These are phyloP conservation scores for Solanum bulbocastanum DNA, from an alignment of 257 asterid genomes.

Conservation along the genomic window DNA sequence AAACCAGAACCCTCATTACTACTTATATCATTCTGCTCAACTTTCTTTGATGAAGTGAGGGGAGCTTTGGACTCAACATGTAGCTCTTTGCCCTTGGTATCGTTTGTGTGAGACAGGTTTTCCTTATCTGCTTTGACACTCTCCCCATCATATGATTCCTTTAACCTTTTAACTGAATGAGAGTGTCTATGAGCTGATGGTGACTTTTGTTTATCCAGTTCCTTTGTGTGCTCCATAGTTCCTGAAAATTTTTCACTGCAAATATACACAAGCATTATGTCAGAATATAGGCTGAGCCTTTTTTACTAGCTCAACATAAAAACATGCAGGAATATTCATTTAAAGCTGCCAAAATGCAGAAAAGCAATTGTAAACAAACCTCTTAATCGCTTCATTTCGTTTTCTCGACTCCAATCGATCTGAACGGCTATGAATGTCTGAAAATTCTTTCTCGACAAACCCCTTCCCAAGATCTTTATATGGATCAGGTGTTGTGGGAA, in stretches of 20 bases:
- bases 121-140: constrained; percentile 26
- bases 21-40: constrained; percentile 26
- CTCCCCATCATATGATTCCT: constrained; percentile 28
- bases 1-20: constrained; percentile 35
- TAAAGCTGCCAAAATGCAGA: background rate
- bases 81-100: constrained; percentile 19
- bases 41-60: constrained; percentile 30
- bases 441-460: constrained; percentile 1
- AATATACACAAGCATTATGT: background rate
- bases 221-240: constrained; percentile 26
- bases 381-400: constrained; percentile 23
- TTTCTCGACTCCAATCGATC: constrained; percentile 27
- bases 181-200: constrained; percentile 19
- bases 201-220: constrained; percentile 22
- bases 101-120: constrained; percentile 17
- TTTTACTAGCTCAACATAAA: background rate
- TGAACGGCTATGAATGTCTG: constrained; percentile 18
- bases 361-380: constrained; percentile 24
- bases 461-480: constrained; percentile 18
- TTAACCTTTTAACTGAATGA: constrained; percentile 20
- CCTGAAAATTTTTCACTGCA: constrained; percentile 33
- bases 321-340: constrained; percentile 1
- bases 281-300: background rate
- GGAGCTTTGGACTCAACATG: constrained; percentile 15
- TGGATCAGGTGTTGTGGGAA: constrained; percentile 16